Evolutionary conservation across 2,329 filamentous ascomycete genomes (phyloP).

Genomic region (Monilinia vaccinii-corymbosi): DNA sequence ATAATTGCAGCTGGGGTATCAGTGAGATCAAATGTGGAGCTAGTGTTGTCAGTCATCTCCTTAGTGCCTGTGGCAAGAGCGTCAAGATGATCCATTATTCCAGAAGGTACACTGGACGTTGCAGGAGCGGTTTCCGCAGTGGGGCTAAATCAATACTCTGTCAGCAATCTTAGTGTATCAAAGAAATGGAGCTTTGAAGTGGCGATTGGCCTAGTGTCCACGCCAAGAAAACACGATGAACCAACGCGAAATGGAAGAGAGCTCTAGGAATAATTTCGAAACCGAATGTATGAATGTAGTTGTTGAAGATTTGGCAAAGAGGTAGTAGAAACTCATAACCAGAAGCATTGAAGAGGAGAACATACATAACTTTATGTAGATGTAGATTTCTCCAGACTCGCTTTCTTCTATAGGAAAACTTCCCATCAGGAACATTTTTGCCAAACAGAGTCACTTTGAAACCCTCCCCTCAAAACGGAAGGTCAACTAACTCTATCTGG

Average conservation of each 20-base stretch:
- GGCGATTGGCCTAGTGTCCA: background rate
- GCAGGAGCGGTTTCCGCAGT: background rate
- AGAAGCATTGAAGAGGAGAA: background rate
- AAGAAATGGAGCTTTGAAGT: background rate
- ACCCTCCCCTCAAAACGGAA: background rate
- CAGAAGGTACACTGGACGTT: background rate
- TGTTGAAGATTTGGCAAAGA: background rate
- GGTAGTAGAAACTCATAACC: background rate
- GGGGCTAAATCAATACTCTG: background rate
- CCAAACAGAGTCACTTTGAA: background rate
- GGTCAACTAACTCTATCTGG: background rate
- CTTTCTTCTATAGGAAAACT: background rate
- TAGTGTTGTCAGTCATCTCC: background rate
- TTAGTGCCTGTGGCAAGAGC: background rate
- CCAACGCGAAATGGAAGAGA: background rate
- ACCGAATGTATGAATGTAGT: background rate
- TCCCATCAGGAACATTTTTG: background rate
- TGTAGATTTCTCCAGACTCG: background rate
- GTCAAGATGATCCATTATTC: background rate
- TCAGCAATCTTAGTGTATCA: background rate
- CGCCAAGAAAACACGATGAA: background rate
- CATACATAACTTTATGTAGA: background rate
- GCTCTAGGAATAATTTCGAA: background rate
- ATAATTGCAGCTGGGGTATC: slow-evolving; percentile 1
- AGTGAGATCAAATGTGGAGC: background rate